Evolutionary conservation across 306 rosid species (phyloP), one percentile per base, ranked within the genome.

Genomic region (Corylus heterophylla): DNA sequence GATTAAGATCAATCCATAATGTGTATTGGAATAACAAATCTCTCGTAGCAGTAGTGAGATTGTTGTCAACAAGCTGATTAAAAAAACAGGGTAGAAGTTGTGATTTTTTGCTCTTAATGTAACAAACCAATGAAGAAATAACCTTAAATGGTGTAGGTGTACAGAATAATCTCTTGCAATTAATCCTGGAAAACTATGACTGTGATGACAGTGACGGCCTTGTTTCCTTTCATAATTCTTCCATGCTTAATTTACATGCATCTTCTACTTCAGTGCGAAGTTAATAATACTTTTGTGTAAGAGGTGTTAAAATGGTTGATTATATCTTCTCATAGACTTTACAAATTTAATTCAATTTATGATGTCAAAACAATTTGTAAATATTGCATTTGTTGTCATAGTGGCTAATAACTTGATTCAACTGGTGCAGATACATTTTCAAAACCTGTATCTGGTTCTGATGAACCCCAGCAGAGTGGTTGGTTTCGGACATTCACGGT

Each of bases 391-490:
- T 74, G 54, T 63, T 54, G 22, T 35, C 44, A 59, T 81, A 25
- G 54, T 82, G 77, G 72, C 50, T 35, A 76, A 74, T 75, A 44
- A 66, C 29, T 76, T 42, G 39, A 20, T 82, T 83, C 69, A 71
- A 75, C 73, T 79, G 77, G 25, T 76, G 77, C 90, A 95, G 98
- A 91, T 84, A 83, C 98, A 77, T 95, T 95, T 83, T 92, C 98
- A 71, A 95, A 92, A 87, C 93, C 98, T 80, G 85, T 11, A 27
- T 78, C 98, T 82, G 87, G 97, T 84, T 81, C 97, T 80, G 95
- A 91, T 84, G 97, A 90, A 84, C 17, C 92, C 84, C 92, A 91
- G 85, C 94, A 91, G 82, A 51, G 94, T 75, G 98, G 98, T 58
- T 95, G 97, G 98, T 48, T 91, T 69, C 89, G 14, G 76, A 75